Evolutionary conservation across 768 basidiomycete species (phyloP).

Genomic region (Cytidiella melzeri): DNA sequence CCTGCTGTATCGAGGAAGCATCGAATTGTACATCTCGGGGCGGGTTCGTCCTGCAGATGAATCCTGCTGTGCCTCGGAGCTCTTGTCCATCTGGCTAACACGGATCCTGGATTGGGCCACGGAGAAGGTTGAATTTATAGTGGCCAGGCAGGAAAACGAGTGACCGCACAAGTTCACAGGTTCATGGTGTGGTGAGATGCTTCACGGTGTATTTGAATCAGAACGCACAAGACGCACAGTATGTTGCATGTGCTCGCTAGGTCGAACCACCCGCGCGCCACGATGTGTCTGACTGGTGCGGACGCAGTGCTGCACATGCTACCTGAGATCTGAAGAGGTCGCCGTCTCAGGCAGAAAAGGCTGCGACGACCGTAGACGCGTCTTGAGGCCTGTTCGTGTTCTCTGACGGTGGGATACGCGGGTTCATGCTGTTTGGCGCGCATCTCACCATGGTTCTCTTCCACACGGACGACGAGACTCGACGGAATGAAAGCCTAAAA

Average conservation of each 20-base stretch:
- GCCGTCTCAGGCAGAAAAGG: slow-evolving; percentile 8
- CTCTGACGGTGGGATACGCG: no score
- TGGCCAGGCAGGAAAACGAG: not conserved
- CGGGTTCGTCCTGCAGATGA: not conserved
- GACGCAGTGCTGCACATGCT: slow-evolving; percentile 13
- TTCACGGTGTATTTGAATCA: slow-evolving; percentile 14
- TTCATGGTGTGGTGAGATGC: slow-evolving; percentile 10
- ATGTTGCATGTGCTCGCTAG: slow-evolving; percentile 14
- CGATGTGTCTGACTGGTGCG: slow-evolving; percentile 12
- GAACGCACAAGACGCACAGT: slow-evolving; percentile 14
- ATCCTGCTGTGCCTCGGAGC: slow-evolving; percentile 8
- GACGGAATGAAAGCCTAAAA: slow-evolving; percentile 6
- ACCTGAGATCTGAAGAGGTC: not conserved
- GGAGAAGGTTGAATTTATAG: not conserved
- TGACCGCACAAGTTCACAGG: not conserved
- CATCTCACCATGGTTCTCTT: slow-evolving; percentile 7
- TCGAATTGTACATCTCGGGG: not conserved
- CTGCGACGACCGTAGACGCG: no score
- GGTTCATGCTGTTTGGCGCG: not conserved
- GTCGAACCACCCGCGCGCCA: slow-evolving; percentile 12
- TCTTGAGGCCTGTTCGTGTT: no score
- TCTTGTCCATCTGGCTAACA: slow-evolving; percentile 15
- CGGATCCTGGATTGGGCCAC: no score
- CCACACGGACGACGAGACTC: slow-evolving; percentile 8
- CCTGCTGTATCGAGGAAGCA: slow-evolving; percentile 7